phyloP scores from a whole-genome alignment of 1,284 basidiomycete genomes.

The Boletus semigastroideus region DNA sequence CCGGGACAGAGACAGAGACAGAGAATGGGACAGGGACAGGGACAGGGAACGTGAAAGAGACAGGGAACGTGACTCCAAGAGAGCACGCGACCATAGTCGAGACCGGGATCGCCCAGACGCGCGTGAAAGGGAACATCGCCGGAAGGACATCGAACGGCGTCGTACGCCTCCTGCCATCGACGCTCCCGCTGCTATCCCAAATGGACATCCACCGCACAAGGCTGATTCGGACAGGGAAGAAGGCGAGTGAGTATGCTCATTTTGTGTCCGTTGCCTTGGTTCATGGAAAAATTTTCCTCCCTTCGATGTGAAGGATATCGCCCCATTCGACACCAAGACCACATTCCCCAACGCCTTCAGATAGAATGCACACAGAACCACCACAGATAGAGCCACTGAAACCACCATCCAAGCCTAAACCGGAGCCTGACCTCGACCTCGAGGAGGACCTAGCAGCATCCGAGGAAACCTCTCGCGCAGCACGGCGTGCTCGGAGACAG shows the following conservation, averaged over 20 bases:
- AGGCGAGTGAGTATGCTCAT: slow-evolving; percentile 70
- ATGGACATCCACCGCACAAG: slow-evolving; percentile 24
- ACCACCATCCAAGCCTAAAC: slow-evolving; percentile 27
- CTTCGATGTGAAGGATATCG: slow-evolving; percentile 60
- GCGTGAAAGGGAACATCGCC: slow-evolving; percentile 31
- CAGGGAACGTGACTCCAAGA: slow-evolving; percentile 27
- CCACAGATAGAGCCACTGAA: slow-evolving; percentile 28
- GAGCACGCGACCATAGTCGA: slow-evolving; percentile 39
- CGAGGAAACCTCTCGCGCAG: slow-evolving; percentile 73
- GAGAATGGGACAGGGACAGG: slow-evolving; percentile 8
- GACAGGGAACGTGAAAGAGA: slow-evolving; percentile 11
- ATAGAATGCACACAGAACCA: slow-evolving; percentile 14
- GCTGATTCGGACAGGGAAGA: slow-evolving; percentile 66
- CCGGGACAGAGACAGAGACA: slow-evolving; percentile 18
- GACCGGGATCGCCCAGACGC: slow-evolving; percentile 37
- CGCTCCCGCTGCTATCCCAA: slow-evolving; percentile 9
- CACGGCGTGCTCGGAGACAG: slow-evolving; percentile 76
- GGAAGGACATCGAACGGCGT: slow-evolving; percentile 33
- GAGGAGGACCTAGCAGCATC: slow-evolving; percentile 59
- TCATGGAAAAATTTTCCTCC: slow-evolving; percentile 2
- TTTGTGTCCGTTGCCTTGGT: slow-evolving; percentile 16
- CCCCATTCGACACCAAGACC: slow-evolving; percentile 45
- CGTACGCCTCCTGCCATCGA: slow-evolving; percentile 18
- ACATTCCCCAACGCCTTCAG: slow-evolving; percentile 27
- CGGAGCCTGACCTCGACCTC: slow-evolving; percentile 53